A percentile compares a stretch with the other conserved stretches of the same genome.
These are phyloP conservation scores for Amniculicola lignicola DNA, from an alignment of 495 filamentous ascomycete species.

Conservation along the genomic window DNA sequence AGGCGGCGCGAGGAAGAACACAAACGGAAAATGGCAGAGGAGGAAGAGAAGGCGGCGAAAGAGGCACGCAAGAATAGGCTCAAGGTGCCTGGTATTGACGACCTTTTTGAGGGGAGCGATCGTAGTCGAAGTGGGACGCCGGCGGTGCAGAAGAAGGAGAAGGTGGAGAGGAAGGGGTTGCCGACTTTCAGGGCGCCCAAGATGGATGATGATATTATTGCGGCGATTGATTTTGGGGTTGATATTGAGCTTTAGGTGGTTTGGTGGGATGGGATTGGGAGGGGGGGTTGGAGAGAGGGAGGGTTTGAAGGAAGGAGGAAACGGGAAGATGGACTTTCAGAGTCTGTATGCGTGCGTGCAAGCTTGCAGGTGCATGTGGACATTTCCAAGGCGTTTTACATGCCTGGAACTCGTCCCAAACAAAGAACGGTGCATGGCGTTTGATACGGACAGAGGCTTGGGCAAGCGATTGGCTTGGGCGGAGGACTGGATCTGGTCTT, in stretches of 20 bases:
- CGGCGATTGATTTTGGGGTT: slow-evolving; percentile 43
- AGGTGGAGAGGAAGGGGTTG: slow-evolving; percentile 33
- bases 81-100: slow-evolving; percentile 30
- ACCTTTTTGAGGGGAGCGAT: slow-evolving; percentile 44
- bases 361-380: too few species aligned
- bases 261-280: too few species aligned
- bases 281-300: too few species aligned
- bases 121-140: slow-evolving; percentile 51
- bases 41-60: slow-evolving; percentile 38
- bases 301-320: too few species aligned
- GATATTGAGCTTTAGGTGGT: slow-evolving; percentile 46
- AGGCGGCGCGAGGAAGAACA: slow-evolving; percentile 51
- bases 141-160: slow-evolving; percentile 32
- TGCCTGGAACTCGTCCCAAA: too few species aligned
- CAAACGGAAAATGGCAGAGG: slow-evolving; percentile 42
- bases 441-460: too few species aligned
- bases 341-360: too few species aligned
- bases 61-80: slow-evolving; percentile 27
- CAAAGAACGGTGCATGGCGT: too few species aligned
- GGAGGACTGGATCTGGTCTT: too few species aligned
- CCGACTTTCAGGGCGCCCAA: slow-evolving; percentile 40
- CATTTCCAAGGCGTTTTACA: too few species aligned
- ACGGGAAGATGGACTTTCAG: too few species aligned
- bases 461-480: too few species aligned
- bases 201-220: slow-evolving; percentile 45